Conservation (phyloP, 768 basidiomycete genomes). For the Favolaschia claudopus region DNA sequence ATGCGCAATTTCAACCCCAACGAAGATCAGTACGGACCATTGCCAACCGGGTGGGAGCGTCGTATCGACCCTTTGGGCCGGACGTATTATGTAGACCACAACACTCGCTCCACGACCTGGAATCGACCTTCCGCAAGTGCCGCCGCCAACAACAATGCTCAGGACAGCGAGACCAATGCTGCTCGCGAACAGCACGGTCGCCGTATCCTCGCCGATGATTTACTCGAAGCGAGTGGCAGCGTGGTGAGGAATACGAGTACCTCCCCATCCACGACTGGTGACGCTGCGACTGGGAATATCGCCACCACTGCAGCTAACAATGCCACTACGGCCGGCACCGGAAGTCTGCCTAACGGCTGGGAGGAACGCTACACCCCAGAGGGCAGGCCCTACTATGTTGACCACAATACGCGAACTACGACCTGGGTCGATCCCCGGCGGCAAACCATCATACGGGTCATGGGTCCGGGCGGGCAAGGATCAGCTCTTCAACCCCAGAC, state of each 20-base stretch:
- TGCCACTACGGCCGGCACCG: slow-evolving; percentile 76
- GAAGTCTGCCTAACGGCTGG: slow-evolving; percentile 96
- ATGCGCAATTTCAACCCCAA: slow-evolving; percentile 93
- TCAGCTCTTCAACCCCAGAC: slow-evolving; percentile 91
- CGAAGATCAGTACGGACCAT: slow-evolving; percentile 91
- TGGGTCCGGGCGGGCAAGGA: slow-evolving; percentile 93
- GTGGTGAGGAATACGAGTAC: slow-evolving; percentile 41
- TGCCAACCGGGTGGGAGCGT: slow-evolving; percentile 95
- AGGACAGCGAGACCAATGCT: slow-evolving; percentile 82
- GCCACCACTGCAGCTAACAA: slow-evolving; percentile 60
- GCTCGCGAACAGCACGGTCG: slow-evolving; percentile 88
- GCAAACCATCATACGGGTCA: slow-evolving; percentile 95
- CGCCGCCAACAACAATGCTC: slow-evolving; percentile 71
- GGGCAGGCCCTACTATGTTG: slow-evolving; percentile 98
- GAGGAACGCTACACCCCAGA: slow-evolving; percentile 99
- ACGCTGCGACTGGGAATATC: slow-evolving; percentile 51
- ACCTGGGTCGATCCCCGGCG: slow-evolving; percentile 99
- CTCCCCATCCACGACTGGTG: slow-evolving; percentile 44
- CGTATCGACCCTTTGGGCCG: slow-evolving; percentile 95
- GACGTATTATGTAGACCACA: slow-evolving; percentile 99
- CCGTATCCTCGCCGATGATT: slow-evolving; percentile 83
- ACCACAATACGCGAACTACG: slow-evolving; percentile 98
- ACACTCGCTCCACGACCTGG: slow-evolving; percentile 97
- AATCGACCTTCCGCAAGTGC: slow-evolving; percentile 87
- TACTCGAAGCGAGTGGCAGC: slow-evolving; percentile 69